Conservation (phyloP, 257 asterid species). For the Scutellaria galericulata region DNA sequence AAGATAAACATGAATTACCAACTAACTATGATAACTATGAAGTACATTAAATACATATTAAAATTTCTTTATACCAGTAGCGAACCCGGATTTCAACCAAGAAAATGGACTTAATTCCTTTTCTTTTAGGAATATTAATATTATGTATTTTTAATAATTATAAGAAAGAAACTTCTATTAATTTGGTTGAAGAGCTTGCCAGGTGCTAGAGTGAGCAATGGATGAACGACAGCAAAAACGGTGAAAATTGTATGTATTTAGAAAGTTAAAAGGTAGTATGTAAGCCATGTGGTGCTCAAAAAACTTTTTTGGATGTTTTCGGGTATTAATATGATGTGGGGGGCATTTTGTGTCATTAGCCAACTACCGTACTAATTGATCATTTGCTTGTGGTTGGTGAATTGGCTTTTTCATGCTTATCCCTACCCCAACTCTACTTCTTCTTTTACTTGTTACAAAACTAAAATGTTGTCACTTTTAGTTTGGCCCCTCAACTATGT, state of each 20-base stretch:
- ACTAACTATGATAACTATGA: too few relatives aligned
- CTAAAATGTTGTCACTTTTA: background rate
- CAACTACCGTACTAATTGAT: constrained; percentile 17
- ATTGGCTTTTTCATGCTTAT: constrained; percentile 37
- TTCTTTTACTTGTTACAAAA: too few relatives aligned
- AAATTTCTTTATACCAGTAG: too few relatives aligned
- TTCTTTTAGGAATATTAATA: background rate
- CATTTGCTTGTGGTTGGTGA: constrained; percentile 37
- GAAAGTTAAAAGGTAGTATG: constrained; percentile 16
- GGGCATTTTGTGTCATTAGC: constrained; percentile 17
- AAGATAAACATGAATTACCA: too few relatives aligned
- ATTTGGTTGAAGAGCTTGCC: constrained; percentile 21
- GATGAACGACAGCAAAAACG: constrained; percentile 35
- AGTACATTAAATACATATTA: too few relatives aligned
- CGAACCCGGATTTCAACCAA: too few relatives aligned
- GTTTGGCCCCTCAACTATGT: background rate
- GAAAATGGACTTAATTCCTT: too few relatives aligned
- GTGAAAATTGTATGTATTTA: constrained; percentile 29
- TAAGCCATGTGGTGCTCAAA: constrained; percentile 32
- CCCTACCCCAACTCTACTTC: constrained; percentile 25
- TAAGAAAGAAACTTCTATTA: background rate
- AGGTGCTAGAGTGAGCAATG: constrained; percentile 27
- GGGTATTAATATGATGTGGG: constrained; percentile 13
- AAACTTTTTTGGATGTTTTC: background rate
- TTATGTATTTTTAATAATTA: background rate